phyloP scores from a whole-genome alignment of 2,329 filamentous ascomycete genomes.

The Sporothrix brasiliensis region DNA sequence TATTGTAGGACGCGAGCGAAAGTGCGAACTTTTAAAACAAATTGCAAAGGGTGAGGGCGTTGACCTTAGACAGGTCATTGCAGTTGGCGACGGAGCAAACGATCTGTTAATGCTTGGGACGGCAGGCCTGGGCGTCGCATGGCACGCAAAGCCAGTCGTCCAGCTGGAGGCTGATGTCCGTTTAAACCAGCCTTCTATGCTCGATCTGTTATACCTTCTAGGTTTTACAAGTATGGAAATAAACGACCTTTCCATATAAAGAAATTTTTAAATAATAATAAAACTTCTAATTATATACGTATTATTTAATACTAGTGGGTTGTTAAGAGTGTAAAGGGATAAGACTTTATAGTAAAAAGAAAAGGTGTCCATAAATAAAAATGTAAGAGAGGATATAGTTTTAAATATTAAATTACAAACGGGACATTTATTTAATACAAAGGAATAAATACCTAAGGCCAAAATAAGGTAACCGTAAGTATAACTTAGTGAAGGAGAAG shows the following conservation, averaged over 20 bases:
- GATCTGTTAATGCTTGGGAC: constrained; percentile 77
- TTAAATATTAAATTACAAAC: neutral
- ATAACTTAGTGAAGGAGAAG: no score
- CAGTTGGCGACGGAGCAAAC: constrained; percentile 81
- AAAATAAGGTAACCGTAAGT: no score
- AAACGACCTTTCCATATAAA: constrained; percentile 34
- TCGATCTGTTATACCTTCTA: constrained; percentile 74
- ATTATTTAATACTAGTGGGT: neutral
- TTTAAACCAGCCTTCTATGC: constrained; percentile 69
- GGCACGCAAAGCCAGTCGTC: constrained; percentile 81
- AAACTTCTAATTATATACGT: no score
- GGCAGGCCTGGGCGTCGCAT: constrained; percentile 77
- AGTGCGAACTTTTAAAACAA: constrained; percentile 69
- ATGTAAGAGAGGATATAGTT: no score
- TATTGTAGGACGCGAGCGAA: constrained; percentile 77
- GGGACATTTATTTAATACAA: neutral
- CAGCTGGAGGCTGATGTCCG: constrained; percentile 75
- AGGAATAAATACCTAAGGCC: no score
- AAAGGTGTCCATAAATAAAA: no score
- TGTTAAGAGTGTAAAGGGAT: neutral
- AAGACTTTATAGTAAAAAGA: neutral
- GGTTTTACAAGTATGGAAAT: constrained; percentile 71
- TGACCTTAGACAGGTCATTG: constrained; percentile 67
- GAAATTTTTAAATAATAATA: neutral
- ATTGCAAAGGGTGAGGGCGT: constrained; percentile 71